Base-by-base conservation (phyloP, 116 monocot genomes). In the Phalaenopsis hybrid region DNA sequence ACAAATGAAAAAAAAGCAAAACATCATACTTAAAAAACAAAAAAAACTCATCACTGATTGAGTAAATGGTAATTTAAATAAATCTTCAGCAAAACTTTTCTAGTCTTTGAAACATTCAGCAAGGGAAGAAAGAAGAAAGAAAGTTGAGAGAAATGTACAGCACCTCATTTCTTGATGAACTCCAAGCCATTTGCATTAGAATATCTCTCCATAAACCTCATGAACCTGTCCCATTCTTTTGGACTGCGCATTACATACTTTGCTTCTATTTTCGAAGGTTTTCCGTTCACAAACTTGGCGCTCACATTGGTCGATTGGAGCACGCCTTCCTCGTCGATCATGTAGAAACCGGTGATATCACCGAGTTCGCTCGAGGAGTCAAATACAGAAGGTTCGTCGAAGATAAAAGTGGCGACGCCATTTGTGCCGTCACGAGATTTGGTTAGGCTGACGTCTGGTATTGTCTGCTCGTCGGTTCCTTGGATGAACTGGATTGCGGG, bases 151-250 rank as follows among this genome's bases (percentile, higher is more conserved):
- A 52, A 45, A 58, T 58, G 58, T 4, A 17, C 58, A 34, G 2
- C 51, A 58, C 31, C 55, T 88, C 78, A 94, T 69, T 94, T 98
- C 83, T 98, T 98, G 83, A 93, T 58, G 78, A 98, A 98, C 78
- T 93, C 87, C 48, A 98, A 68, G 5, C 90, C 95, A 74, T 98
- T 98, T 44, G 98, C 95, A 83, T 92, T 85, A 0, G 98, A 92
- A 83, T 98, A 98, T 86, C 98, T 88, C 84, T 98, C 98, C 98
- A 98, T 98, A 75, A 98, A 98, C 82, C 93, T 90, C 98, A 98
- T 98, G 86, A 98, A 98, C 74, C 98, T 82, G 84, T 98, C 95
- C 98, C 98, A 98, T 8, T 91, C 95, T 49, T 78, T 46, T 6
- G 93, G 87, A 57, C 46, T 94, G 43, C 98, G 79, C 98, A 98